Base-by-base conservation (phyloP, 2,329 filamentous ascomycete species). In the Exophiala aquamarina region DNA sequence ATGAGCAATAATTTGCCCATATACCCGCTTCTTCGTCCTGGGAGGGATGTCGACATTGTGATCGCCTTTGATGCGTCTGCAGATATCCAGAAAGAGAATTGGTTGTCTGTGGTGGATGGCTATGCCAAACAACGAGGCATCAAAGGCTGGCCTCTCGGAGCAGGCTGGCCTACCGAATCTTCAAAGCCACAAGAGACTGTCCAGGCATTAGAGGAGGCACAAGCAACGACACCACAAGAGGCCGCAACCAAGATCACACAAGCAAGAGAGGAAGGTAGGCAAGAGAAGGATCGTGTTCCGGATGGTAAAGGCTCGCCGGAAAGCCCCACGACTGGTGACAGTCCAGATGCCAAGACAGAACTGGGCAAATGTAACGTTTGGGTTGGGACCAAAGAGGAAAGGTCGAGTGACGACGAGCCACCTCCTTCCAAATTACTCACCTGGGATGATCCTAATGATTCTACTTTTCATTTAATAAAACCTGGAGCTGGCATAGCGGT, bases 1-100 rank as follows among this genome's bases (percentile, higher is more conserved):
- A 98, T 98, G 93, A 94, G 88, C 56, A 97, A 98, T 65, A 98
- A 98, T 62, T 75, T 98, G 7, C 93, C 93, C 2, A 91, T 97
- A 33, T 98, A 98, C 64, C 93, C 93, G 0, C 78, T 97, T 3
- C 82, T 98, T 14, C 83, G 93, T 9, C 89, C 89, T 0, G 92
- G 91, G 2, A 81, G 93, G 28, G 80, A 95, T 47, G 85, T 98
- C 4, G 93, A 98, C 59, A 78, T 98, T 34, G 74, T 97, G 36
- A 81, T 98, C 36, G 89, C 91, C 3, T 98, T 98, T 65, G 93
- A 98, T 65, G 90, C 90, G 3, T 95, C 89, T 1, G 91, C 91
- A 15, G 93, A 98, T 59, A 88, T 95, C 50, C 89, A 86, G 63
- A 88, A 87, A 4, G 91, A 96, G 61, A 97, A 98, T 62, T 98